phyloP scores from a whole-genome alignment of 495 filamentous ascomycete genomes.

The Neurospora discreta region DNA sequence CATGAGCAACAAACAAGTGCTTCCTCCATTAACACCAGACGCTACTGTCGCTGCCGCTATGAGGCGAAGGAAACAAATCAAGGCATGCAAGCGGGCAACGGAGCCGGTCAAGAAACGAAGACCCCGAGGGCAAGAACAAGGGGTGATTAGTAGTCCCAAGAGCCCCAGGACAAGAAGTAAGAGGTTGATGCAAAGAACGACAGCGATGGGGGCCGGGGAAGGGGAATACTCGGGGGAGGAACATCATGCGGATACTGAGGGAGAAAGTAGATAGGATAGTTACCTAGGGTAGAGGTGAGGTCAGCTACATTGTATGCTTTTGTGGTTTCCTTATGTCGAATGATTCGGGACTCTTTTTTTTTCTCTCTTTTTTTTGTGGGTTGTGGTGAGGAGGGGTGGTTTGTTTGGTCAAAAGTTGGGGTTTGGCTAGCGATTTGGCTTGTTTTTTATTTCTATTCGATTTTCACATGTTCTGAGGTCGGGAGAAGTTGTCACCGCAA shows the following conservation, averaged over 20 bases:
- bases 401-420: background rate
- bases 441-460: too few relatives aligned
- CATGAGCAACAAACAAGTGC: background rate
- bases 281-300: background rate
- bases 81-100: constrained; percentile 13
- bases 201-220: background rate
- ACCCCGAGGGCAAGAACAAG: constrained; percentile 1
- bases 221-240: constrained; percentile 5
- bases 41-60: constrained; percentile 6
- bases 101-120: background rate
- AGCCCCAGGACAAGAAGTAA: background rate
- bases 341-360: background rate
- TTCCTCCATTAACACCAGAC: background rate
- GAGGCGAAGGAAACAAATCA: constrained; percentile 22
- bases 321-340: background rate
- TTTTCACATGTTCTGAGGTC: background rate
- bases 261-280: background rate
- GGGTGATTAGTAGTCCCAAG: background rate
- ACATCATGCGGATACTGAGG: constrained; percentile 9
- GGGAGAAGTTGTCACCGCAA: background rate
- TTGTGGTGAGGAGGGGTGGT: background rate
- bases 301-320: background rate
- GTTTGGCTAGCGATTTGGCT: background rate
- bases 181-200: background rate
- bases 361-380: background rate